Evolutionary conservation across 177 flowering plant genomes (phyloP), one percentile per base, ranked within the genome.

Genomic region (Telopea speciosissima): DNA sequence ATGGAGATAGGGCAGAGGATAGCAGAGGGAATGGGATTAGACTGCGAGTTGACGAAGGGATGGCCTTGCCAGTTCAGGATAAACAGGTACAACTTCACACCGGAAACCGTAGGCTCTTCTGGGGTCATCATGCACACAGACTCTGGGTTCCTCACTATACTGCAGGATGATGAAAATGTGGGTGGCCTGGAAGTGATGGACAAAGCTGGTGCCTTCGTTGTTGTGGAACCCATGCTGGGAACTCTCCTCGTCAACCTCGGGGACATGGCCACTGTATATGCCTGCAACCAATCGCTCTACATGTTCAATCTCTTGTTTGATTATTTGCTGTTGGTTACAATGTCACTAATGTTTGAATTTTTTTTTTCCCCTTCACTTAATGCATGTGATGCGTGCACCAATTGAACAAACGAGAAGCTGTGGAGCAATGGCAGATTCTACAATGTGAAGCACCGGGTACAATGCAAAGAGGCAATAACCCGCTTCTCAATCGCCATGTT

Each of bases 341-440:
- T 49, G 16, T 12, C 1, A 49, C 19, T 12, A 16, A 11, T 49
- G 54, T 49, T 13, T 49, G 19, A 12, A 12, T 13, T 0, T 12
- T 49, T 12, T 49, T 49, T 49, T 8, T 44, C 10, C n/a, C n/a
- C n/a, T n/a, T 44, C 49, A 44, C 49, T 13, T 13, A 44, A 9
- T 8, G 14, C 49, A 44, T 44, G 49, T 44, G 49, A 44, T 44
- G 49, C 7, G 49, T 44, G 49, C 13, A 44, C 49, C 14, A 13
- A 13, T 9, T 9, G 13, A 44, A 9, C 14, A 9, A 44, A 44
- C 9, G 49, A 44, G 14, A 49, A 84, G 91, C 82, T 66, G 26
- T 88, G 92, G 90, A 88, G 92, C 82, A 88, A 88, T 66, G 88
- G 90, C 65, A 84, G 78, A 72, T 66, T 85, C 14, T 63, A 79